Conservation (phyloP, 371 early-diverging fungal species). For the Mucor indicus region DNA sequence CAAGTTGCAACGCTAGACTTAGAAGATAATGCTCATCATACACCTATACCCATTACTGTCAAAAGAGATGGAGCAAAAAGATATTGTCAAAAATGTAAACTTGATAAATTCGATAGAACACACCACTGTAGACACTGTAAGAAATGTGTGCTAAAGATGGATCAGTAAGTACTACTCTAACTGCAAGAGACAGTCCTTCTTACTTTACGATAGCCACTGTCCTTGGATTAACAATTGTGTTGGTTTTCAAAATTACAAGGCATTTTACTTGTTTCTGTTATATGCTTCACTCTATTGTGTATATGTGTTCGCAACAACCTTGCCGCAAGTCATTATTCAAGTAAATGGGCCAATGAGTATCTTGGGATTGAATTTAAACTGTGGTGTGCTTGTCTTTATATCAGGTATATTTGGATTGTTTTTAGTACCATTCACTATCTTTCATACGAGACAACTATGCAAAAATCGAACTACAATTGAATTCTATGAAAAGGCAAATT, state of each 20-base stretch:
- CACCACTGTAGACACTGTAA: conserved; percentile 69
- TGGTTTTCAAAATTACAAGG: conserved; percentile 67
- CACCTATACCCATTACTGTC: conserved; percentile 34
- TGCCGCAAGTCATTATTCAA: conserved; percentile 31
- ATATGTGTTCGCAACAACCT: conserved; percentile 41
- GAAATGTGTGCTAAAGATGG: conserved; percentile 64
- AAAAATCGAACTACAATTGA: conserved; percentile 71
- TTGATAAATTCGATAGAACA: conserved; percentile 59
- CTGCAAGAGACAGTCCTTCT: not conserved
- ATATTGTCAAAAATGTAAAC: conserved; percentile 64
- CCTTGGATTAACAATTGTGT: conserved; percentile 73
- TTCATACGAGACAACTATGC: conserved; percentile 54
- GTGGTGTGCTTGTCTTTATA: conserved; percentile 47
- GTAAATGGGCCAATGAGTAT: conserved; percentile 35
- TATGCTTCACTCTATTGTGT: conserved; percentile 55
- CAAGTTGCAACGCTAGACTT: conserved; percentile 5
- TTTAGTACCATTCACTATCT: conserved; percentile 50
- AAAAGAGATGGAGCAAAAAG: conserved; percentile 56
- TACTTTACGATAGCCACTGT: conserved; percentile 45
- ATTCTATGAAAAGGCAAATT: conserved; percentile 54
- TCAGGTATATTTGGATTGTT: conserved; percentile 61
- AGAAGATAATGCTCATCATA: conserved; percentile 3
- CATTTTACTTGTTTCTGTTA: conserved; percentile 62
- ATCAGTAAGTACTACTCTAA: conserved; percentile 51
- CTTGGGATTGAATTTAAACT: conserved; percentile 34